Conservation (phyloP, 1,284 basidiomycete species). For the Cryptococcus hybrid region DNA sequence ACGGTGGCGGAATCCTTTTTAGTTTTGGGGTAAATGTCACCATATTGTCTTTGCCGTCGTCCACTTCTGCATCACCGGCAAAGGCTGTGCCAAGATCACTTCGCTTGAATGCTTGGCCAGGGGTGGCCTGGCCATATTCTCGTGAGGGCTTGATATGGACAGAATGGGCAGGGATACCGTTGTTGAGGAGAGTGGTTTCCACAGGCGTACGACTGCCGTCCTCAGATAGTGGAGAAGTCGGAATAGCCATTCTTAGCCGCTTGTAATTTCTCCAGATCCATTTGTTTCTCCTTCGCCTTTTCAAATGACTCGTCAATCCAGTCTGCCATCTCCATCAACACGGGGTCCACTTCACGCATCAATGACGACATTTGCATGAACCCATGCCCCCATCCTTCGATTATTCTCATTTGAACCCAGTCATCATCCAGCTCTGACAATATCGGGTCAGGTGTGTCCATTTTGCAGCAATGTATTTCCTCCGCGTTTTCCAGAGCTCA, state of each 20-base stretch:
- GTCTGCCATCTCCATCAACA: slow-evolving; percentile 84
- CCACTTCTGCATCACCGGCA: slow-evolving; percentile 18
- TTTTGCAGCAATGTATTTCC: slow-evolving; percentile 3
- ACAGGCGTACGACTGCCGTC: not conserved
- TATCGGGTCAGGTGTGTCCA: slow-evolving; percentile 51
- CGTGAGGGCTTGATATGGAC: slow-evolving; percentile 43
- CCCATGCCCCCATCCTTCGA: slow-evolving; percentile 88
- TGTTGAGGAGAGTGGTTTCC: not conserved
- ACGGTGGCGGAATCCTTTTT: slow-evolving; percentile 54
- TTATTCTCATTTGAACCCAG: slow-evolving; percentile 90
- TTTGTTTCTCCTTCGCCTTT: slow-evolving; percentile 28
- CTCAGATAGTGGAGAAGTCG: not conserved
- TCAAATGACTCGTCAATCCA: slow-evolving; percentile 86
- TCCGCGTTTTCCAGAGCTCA: slow-evolving; percentile 45
- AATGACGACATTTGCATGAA: slow-evolving; percentile 91
- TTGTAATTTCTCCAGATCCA: slow-evolving; percentile 13
- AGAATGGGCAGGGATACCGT: not conserved
- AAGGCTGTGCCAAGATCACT: slow-evolving; percentile 37
- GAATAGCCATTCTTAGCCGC: not conserved
- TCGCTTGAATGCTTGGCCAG: slow-evolving; percentile 23
- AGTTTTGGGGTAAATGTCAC: slow-evolving; percentile 61
- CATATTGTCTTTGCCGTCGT: slow-evolving; percentile 36
- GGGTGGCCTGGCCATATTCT: slow-evolving; percentile 31
- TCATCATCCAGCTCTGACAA: slow-evolving; percentile 78
- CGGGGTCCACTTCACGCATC: slow-evolving; percentile 70